A percentile compares a stretch with the other conserved stretches of the same genome.
Conservation (phyloP, 106 monocot genomes). For the Apostasia shenzhenica region DNA sequence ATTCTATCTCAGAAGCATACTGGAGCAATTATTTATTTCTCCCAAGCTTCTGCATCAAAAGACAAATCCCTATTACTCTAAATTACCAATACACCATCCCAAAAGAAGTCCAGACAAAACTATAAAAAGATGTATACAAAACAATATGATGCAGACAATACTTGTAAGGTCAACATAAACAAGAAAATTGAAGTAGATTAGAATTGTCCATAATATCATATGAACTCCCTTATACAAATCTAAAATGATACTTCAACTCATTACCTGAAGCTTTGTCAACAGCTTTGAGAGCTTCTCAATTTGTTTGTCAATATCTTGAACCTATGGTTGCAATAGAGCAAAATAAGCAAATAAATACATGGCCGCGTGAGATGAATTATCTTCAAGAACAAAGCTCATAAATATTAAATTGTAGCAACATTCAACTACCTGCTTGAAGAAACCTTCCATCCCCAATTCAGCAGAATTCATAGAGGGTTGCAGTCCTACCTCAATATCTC, state of each 20-base stretch:
- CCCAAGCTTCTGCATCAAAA: too few species aligned
- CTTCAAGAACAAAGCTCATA: not conserved
- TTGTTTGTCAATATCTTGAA: conserved; percentile 20
- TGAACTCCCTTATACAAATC: not conserved
- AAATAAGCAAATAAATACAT: not conserved
- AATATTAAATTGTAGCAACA: not conserved
- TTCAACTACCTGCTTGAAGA: conserved; percentile 50
- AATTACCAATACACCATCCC: too few species aligned
- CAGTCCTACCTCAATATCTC: conserved; percentile 44
- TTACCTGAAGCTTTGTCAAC: conserved; percentile 60
- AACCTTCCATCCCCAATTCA: conserved; percentile 42
- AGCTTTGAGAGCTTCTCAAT: conserved; percentile 1
- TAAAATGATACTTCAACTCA: not conserved
- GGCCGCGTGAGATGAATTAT: not conserved
- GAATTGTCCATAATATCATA: not conserved
- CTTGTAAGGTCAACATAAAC: not conserved
- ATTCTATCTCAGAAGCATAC: too few species aligned
- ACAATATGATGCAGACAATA: not conserved
- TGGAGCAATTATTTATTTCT: too few species aligned
- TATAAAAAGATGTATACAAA: not conserved
- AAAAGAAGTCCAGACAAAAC: not conserved
- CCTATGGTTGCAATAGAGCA: conserved; percentile 19
- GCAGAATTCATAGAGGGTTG: conserved; percentile 13
- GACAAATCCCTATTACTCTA: too few species aligned
- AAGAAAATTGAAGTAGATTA: too few species aligned